Conservation (phyloP, 2,329 filamentous ascomycete species). For the Gnomoniopsis smithogilvyi region DNA sequence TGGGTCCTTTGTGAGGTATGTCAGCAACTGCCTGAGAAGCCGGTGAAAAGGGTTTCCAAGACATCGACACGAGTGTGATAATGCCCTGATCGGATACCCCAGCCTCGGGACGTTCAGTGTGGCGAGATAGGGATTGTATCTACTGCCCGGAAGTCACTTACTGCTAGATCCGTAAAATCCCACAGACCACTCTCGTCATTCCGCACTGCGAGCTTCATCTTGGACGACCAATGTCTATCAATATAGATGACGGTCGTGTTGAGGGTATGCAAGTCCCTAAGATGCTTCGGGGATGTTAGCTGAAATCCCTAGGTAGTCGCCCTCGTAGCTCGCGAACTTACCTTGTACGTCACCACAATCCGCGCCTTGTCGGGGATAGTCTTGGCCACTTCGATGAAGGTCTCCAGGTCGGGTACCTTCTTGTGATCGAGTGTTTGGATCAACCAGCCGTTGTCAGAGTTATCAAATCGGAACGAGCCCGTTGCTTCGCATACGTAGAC, state of each 20-base stretch:
- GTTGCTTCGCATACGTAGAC: conserved; percentile 89
- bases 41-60: too few species aligned
- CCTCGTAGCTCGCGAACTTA: not conserved
- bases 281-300: conserved; percentile 58
- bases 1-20: conserved; percentile 46
- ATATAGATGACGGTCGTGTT: conserved; percentile 91
- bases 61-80: too few species aligned
- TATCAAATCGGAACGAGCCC: conserved; percentile 80
- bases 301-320: not conserved
- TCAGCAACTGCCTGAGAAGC: too few species aligned
- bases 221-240: conserved; percentile 92
- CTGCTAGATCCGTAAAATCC: conserved; percentile 84
- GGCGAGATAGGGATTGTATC: too few species aligned
- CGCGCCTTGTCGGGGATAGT: conserved; percentile 76
- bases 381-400: conserved; percentile 90
- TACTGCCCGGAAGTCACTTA: too few species aligned
- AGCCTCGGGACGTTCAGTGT: too few species aligned
- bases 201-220: conserved; percentile 88
- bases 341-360: conserved; percentile 80
- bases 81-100: too few species aligned
- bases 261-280: conserved; percentile 89
- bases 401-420: conserved; percentile 79
- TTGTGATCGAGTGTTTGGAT: conserved; percentile 91
- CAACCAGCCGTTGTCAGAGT: conserved; percentile 79
- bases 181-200: conserved; percentile 89